Evolutionary conservation across 805 yeast species (phyloP).

Genomic region (Wickerhamomyces bovis): DNA sequence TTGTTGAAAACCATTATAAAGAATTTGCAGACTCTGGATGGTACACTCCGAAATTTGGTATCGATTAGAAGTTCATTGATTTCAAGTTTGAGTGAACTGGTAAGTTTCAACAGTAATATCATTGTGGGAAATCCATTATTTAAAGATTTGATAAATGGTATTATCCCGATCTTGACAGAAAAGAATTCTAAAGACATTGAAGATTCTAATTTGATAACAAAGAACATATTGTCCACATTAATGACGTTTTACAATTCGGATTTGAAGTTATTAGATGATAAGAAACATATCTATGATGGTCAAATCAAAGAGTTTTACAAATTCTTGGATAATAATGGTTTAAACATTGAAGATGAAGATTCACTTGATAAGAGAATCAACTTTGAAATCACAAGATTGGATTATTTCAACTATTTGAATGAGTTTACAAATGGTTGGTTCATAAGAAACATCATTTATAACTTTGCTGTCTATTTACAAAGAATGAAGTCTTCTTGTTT

Average conservation of each 20-base stretch:
- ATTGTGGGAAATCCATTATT: constrained; percentile 8
- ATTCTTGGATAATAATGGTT: not conserved
- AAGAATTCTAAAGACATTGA: constrained; percentile 16
- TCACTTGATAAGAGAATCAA: constrained; percentile 29
- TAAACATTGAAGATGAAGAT: constrained; percentile 22
- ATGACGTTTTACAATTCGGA: constrained; percentile 15
- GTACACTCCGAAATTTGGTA: constrained; percentile 15
- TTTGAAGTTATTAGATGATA: constrained; percentile 11
- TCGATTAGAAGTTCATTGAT: constrained; percentile 15
- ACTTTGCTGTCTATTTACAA: constrained; percentile 9
- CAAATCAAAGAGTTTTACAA: constrained; percentile 8
- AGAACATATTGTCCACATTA: constrained; percentile 15
- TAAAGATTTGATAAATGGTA: constrained; percentile 10
- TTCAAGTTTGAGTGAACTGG: constrained; percentile 12
- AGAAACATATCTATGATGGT: constrained; percentile 11
- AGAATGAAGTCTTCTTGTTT: not conserved
- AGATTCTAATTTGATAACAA: constrained; percentile 13
- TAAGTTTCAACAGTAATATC: constrained; percentile 4
- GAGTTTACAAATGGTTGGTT: constrained; percentile 21
- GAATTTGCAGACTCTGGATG: constrained; percentile 16
- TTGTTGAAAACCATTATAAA: constrained; percentile 13
- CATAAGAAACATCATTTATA: constrained; percentile 13
- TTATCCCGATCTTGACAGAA: constrained; percentile 14
- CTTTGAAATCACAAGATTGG: constrained; percentile 40
- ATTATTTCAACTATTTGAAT: constrained; percentile 37